A percentile compares a stretch with the other conserved stretches of the same genome.
Evolutionary conservation across 176 grass and related monocot species (phyloP).

Genomic region (Oryza punctata): DNA sequence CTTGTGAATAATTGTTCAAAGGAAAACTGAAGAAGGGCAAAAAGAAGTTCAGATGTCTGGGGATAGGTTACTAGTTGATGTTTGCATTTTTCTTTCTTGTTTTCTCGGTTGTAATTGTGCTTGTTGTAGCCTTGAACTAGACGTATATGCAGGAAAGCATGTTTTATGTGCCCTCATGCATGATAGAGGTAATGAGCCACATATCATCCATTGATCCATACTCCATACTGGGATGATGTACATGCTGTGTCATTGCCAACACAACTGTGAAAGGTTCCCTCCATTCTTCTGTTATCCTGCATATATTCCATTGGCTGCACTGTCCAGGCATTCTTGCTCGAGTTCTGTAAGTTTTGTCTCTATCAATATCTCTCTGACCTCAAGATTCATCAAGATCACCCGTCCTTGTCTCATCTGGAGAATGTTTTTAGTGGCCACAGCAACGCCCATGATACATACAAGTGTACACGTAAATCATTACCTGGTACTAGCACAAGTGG

Average conservation of each 20-base stretch:
- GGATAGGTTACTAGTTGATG: conserved; percentile 24
- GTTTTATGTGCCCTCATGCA: conserved; percentile 25
- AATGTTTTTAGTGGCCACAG: conserved; percentile 8
- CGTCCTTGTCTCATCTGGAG: neutral
- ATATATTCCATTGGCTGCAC: neutral
- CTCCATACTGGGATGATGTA: neutral
- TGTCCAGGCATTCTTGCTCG: neutral
- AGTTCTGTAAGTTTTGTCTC: neutral
- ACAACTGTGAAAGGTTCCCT: conserved; percentile 24
- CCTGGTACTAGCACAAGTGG: neutral
- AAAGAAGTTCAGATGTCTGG: conserved; percentile 12
- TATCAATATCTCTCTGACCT: neutral
- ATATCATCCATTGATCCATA: conserved; percentile 1
- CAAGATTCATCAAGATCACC: neutral
- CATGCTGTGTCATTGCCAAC: conserved; percentile 27
- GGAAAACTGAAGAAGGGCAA: conserved; percentile 11
- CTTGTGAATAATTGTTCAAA: conserved; percentile 79
- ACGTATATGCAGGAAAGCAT: conserved; percentile 38
- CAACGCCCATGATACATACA: neutral
- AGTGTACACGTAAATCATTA: neutral
- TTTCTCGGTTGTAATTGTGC: conserved; percentile 40
- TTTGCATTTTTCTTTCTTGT: conserved; percentile 17
- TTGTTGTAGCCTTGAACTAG: conserved; percentile 47
- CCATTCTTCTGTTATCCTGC: neutral
- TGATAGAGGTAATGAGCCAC: conserved; percentile 13